Evolutionary conservation across 805 yeast species (phyloP).

Genomic region (Candida ponderosae): DNA sequence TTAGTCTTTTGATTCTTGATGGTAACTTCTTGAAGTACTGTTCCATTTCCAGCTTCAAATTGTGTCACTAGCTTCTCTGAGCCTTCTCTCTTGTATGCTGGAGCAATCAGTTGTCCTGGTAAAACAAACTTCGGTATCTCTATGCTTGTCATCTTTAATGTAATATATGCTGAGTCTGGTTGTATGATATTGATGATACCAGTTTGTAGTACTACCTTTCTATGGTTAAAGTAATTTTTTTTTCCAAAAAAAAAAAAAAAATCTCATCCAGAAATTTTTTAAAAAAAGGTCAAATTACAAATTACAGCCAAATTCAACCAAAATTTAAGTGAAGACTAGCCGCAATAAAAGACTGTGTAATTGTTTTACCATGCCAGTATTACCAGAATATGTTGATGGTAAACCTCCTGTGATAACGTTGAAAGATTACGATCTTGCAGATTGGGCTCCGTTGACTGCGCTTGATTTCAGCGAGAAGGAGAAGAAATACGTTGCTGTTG

Average conservation of each 20-base stretch:
- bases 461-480: slow-evolving; percentile 27
- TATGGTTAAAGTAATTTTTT: no score
- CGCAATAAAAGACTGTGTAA: no score
- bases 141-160: slow-evolving; percentile 10
- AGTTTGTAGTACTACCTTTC: no score
- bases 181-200: no score
- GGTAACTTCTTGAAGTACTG: slow-evolving; percentile 39
- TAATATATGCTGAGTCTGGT: no score
- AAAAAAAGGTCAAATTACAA: no score
- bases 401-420: slow-evolving; percentile 39
- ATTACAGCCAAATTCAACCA: no score
- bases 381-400: slow-evolving; percentile 36
- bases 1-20: slow-evolving; percentile 30
- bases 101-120: slow-evolving; percentile 81
- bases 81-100: slow-evolving; percentile 34
- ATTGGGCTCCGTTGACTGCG: slow-evolving; percentile 45
- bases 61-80: slow-evolving; percentile 28
- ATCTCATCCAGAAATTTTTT: no score
- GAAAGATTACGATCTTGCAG: slow-evolving; percentile 40
- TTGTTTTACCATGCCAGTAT: no score
- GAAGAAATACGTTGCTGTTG: slow-evolving; percentile 34
- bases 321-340: no score
- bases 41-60: slow-evolving; percentile 60
- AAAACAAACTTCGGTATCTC: slow-evolving; percentile 41
- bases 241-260: no score